phyloP scores from a whole-genome alignment of 371 early-diverging fungal genomes.

The Paramicrosporidium saccamoebae region DNA sequence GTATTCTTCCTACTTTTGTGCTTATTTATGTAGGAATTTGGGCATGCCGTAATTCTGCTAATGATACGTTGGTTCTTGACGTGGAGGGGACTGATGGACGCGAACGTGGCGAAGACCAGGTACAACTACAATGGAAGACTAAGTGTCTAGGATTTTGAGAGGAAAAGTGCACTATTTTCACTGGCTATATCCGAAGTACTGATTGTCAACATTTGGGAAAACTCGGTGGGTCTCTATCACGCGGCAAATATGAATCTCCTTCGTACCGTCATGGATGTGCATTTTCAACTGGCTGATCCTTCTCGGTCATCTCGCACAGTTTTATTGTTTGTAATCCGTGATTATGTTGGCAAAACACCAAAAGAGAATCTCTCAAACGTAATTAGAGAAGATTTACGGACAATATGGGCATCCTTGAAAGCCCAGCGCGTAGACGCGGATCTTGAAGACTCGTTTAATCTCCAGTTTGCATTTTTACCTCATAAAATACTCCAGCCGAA shows the following conservation, averaged over 20 bases:
- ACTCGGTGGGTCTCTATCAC: slow-evolving; percentile 84
- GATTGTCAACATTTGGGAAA: slow-evolving; percentile 88
- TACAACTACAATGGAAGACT: slow-evolving; percentile 5
- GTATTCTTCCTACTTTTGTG: slow-evolving; percentile 6
- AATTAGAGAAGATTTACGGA: slow-evolving; percentile 37
- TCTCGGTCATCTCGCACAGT: slow-evolving; percentile 30
- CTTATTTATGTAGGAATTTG: too few species aligned
- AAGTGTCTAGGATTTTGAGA: slow-evolving; percentile 57
- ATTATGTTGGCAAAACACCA: slow-evolving; percentile 64
- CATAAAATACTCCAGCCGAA: slow-evolving; percentile 60
- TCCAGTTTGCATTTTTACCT: slow-evolving; percentile 58
- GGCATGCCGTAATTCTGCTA: slow-evolving; percentile 39
- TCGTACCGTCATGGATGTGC: slow-evolving; percentile 90
- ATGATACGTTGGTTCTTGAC: slow-evolving; percentile 64
- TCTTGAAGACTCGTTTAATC: slow-evolving; percentile 66
- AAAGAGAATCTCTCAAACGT: slow-evolving; percentile 39
- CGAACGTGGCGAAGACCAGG: slow-evolving; percentile 88
- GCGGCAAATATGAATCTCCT: slow-evolving; percentile 95
- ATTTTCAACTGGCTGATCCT: slow-evolving; percentile 44
- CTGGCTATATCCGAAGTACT: slow-evolving; percentile 79
- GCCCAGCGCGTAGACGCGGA: slow-evolving; percentile 32
- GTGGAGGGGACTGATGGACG: slow-evolving; percentile 96
- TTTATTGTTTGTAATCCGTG: slow-evolving; percentile 77
- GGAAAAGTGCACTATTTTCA: slow-evolving; percentile 84
- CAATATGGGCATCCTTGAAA: slow-evolving; percentile 70